Base-by-base conservation (phyloP, 164 flowering plant genomes). In the Kingdonia uniflora region DNA sequence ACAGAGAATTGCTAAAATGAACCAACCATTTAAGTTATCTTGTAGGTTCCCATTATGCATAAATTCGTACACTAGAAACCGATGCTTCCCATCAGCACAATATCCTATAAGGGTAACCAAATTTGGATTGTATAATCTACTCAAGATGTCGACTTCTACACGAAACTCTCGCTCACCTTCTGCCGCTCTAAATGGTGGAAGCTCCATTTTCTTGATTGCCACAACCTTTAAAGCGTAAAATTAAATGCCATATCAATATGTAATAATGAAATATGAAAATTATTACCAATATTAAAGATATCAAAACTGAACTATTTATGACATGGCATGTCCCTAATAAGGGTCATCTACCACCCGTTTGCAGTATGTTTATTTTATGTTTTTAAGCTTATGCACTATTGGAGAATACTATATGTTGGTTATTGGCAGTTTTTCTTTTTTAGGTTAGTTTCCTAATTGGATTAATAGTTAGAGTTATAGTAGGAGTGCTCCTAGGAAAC, bases 121-220 rank as follows among this genome's bases (percentile, higher is more conserved):
- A 74, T 94, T 87, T 44, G 95, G 95, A 67, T 94, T 96, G 57
- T 85, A 78, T 55, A 94, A 75, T 68, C 96, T 86, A 81, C 97
- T 94, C 72, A 94, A 62, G 51, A 94, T 86, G 71, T 94, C 99
- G 35, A 94, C 97, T 73, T 94, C 99, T 12, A 94, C 99, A 0
- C 96, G 84, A 47, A 94, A 94, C 64, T 94, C 99, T 0, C 79
- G 75, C 52, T 94, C 99, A 22, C 99, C 99, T 62, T 94, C 97
- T 25, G 99, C 96, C 56, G 59, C 86, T 70, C 81, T 94, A 48
- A 66, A 73, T 46, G 79, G 65, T 22, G 97, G 97, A 51, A 86
- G 70, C 69, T 89, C 96, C 97, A 94, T 94, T 79, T 87, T 94
- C 82, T 94, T 94, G 65, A 89, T 79, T 55, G 99, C 97, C 37